phyloP scores from a whole-genome alignment of 2,329 filamentous ascomycete genomes.

The Fusarium temperatum region DNA sequence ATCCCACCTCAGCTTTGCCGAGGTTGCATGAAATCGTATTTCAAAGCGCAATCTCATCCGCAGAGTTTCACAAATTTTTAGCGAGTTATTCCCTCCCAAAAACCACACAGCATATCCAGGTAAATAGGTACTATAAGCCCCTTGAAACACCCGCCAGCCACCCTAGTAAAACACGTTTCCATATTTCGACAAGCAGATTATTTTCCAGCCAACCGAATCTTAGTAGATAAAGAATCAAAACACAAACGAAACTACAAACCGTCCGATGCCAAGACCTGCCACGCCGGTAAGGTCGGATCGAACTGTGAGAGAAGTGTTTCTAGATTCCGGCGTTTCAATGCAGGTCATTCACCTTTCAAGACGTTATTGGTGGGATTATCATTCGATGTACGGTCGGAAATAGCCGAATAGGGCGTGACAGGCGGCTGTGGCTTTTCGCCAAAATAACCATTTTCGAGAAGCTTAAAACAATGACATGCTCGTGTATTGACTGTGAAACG shows the following conservation, averaged over 20 bases:
- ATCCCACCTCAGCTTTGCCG: neutral
- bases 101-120: neutral
- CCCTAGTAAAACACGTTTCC: slow-evolving; percentile 7
- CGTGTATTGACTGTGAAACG: slow-evolving; percentile 13
- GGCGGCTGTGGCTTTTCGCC: slow-evolving; percentile 7
- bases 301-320: slow-evolving; percentile 7
- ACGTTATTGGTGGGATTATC: neutral
- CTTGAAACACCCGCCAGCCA: slow-evolving; percentile 1
- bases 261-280: neutral
- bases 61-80: neutral
- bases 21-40: neutral
- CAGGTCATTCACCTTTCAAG: neutral
- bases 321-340: neutral
- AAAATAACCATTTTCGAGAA: slow-evolving; percentile 6
- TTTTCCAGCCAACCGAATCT: neutral
- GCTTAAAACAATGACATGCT: slow-evolving; percentile 15
- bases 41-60: neutral
- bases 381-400: slow-evolving; percentile 1
- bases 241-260: slow-evolving; percentile 1
- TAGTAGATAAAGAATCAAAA: neutral
- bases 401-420: slow-evolving; percentile 3
- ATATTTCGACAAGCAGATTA: neutral
- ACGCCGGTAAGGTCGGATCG: neutral
- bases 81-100: neutral
- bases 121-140: neutral